These are phyloP conservation scores for Cokeromyces recurvatus DNA, from an alignment of 371 early-diverging fungal species.

Conservation along the genomic window DNA sequence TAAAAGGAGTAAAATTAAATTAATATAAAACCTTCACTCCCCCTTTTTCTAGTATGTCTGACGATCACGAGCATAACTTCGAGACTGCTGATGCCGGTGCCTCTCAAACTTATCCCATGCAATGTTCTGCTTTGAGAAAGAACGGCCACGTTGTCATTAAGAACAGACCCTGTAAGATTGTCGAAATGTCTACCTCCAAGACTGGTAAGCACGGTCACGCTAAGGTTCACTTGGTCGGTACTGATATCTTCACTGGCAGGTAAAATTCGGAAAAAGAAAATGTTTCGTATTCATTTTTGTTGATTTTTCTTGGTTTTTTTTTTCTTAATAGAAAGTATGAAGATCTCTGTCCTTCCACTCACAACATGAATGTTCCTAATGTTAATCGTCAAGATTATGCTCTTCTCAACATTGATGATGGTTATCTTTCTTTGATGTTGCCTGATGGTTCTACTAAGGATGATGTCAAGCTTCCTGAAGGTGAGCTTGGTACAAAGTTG, in stretches of 20 bases:
- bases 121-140: slow-evolving; percentile 99
- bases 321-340: slow-evolving; percentile 59
- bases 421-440: slow-evolving; percentile 87
- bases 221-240: slow-evolving; percentile 95
- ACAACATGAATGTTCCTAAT: slow-evolving; percentile 99
- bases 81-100: slow-evolving; percentile 79
- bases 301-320: not conserved
- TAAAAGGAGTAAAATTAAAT: too few relatives aligned
- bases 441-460: slow-evolving; percentile 85
- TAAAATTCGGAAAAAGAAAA: slow-evolving; percentile 41
- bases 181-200: slow-evolving; percentile 95
- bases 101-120: slow-evolving; percentile 92
- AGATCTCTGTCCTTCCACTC: slow-evolving; percentile 98
- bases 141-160: slow-evolving; percentile 97
- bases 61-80: slow-evolving; percentile 69
- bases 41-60: slow-evolving; percentile 46
- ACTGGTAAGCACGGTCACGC: slow-evolving; percentile 99
- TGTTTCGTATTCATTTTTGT: not conserved
- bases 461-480: slow-evolving; percentile 91
- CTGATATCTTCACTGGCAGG: slow-evolving; percentile 97
- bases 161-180: slow-evolving; percentile 98
- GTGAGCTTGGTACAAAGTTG: slow-evolving; percentile 80
- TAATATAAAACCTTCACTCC: too few relatives aligned
- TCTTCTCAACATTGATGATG: slow-evolving; percentile 89
- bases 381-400: slow-evolving; percentile 82